phyloP scores from a whole-genome alignment of 139 green algal genomes.

The Closterium sp. region DNA sequence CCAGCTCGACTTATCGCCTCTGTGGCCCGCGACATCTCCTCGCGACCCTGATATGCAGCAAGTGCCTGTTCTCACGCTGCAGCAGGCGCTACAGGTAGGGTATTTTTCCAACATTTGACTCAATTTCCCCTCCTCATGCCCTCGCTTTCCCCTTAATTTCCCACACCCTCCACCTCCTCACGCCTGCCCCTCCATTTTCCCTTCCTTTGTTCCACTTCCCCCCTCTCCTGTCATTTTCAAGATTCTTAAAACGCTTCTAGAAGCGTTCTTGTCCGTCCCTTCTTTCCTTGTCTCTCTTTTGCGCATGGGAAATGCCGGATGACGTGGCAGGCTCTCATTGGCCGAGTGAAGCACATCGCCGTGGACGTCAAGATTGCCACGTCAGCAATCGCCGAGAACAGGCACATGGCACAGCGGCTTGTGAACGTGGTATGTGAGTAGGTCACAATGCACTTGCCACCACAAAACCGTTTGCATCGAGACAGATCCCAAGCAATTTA shows the following conservation, averaged over 20 bases:
- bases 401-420: neutral
- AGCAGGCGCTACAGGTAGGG: neutral
- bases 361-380: neutral
- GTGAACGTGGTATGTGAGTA: neutral
- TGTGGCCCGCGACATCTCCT: neutral
- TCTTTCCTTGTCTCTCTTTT: too few species aligned
- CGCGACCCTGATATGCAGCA: neutral
- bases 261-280: too few species aligned
- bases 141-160: neutral
- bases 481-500: too few species aligned
- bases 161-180: too few species aligned
- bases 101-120: too few species aligned
- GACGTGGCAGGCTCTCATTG: neutral
- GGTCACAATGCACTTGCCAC: too few species aligned
- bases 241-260: too few species aligned
- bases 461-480: too few species aligned
- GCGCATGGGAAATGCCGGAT: too few species aligned
- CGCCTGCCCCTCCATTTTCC: neutral
- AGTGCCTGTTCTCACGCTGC: neutral
- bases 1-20: neutral
- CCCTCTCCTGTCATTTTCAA: too few species aligned
- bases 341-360: neutral
- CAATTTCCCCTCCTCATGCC: neutral
- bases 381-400: neutral
- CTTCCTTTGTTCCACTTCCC: neutral